Evolutionary conservation across 1,284 basidiomycete species (phyloP).

Genomic region (Boletus calvinii): DNA sequence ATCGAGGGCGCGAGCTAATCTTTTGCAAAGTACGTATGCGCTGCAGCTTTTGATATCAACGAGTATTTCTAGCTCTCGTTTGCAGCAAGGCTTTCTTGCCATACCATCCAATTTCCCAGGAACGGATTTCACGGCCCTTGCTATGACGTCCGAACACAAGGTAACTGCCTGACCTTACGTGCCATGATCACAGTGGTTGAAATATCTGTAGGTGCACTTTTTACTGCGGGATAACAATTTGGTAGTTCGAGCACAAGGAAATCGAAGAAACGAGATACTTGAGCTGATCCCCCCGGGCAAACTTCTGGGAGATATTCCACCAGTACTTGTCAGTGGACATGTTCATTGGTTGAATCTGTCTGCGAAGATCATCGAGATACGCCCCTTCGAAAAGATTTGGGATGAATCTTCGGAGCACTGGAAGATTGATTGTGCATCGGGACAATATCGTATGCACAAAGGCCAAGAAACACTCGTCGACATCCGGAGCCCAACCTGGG

Average conservation of each 20-base stretch:
- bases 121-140: conserved; percentile 37
- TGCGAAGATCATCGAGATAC: background rate
- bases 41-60: background rate
- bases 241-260: conserved; percentile 29
- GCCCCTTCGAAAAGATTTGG: background rate
- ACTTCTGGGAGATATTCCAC: background rate
- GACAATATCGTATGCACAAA: background rate
- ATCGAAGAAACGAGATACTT: background rate
- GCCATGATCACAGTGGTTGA: background rate
- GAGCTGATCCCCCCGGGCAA: background rate
- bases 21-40: conserved; percentile 26
- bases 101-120: conserved; percentile 34
- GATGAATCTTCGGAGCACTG: background rate
- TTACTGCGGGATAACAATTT: background rate
- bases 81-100: conserved; percentile 20
- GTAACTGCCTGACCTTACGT: background rate
- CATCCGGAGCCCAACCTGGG: background rate
- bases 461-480: background rate
- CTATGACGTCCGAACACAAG: conserved; percentile 17
- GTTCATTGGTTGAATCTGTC: background rate
- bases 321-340: background rate
- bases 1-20: conserved; percentile 33
- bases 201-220: conserved; percentile 31
- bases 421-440: background rate
- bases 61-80: background rate